A percentile compares a stretch with the other conserved stretches of the same genome.
Evolutionary conservation across 2,329 filamentous ascomycete species (phyloP).

Genomic region (Venturia oleaginea): DNA sequence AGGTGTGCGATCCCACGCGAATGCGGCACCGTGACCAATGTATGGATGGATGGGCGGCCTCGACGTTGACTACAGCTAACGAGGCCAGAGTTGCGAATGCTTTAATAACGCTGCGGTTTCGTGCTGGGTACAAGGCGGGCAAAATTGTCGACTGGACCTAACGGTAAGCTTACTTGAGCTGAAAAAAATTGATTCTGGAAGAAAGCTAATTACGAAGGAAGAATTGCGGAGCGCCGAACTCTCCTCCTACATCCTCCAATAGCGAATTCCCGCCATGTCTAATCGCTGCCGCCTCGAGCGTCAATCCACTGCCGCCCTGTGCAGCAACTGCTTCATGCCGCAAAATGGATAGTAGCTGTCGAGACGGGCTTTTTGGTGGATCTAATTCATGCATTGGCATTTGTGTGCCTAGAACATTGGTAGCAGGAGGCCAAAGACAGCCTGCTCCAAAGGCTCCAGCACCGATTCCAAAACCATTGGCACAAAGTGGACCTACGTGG

Average conservation of each 20-base stretch:
- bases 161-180: not conserved
- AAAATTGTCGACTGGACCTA: not conserved
- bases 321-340: not conserved
- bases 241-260: not conserved
- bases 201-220: not conserved
- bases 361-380: not conserved
- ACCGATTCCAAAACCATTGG: not conserved
- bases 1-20: not conserved
- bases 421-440: not conserved
- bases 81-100: not conserved
- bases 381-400: not conserved
- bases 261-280: slow-evolving; percentile 1
- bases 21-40: not conserved
- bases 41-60: not conserved
- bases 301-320: not conserved
- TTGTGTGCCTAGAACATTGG: not conserved
- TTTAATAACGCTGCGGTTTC: not conserved
- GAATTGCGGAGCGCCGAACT: not conserved
- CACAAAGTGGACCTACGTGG: not conserved
- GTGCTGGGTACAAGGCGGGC: not conserved
- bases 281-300: not conserved
- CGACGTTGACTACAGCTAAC: not conserved
- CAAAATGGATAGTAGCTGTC: not conserved
- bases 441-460: not conserved
- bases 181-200: not conserved